Evolutionary conservation across 2,329 filamentous ascomycete species (phyloP), one percentile per base, ranked within the genome.

Genomic region (Aspergillus novoparasiticus): DNA sequence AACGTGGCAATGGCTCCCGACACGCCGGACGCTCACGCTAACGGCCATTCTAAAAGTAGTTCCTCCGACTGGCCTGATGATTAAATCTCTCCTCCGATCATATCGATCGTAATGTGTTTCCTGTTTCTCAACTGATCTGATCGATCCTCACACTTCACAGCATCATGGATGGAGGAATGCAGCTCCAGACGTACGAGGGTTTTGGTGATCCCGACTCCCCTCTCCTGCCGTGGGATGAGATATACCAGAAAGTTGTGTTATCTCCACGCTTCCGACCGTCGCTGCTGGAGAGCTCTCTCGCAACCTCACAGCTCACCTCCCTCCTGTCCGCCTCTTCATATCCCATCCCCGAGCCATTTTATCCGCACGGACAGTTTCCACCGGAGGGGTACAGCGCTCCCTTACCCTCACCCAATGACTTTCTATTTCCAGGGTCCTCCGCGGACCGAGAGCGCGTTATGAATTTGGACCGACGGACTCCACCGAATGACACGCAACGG

Each of bases 251-350:
- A 8, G 39, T 45, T 30, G 16, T 58, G 11, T 45, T 64, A 34
- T 50, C 59, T 16, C 59, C 62, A 10, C 62, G 39, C 23, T 43
- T 21, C 19, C 59, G 62, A 21, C 58, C 58, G 9, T 64, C 62
- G 4, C 21, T 62, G 5, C 36, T 46, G 6, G 46, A 58, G 21
- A 32, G 48, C 30, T 50, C 59, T 3, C 28, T 65, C 21, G 45
- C 53, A 11, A 57, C 50, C 4, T 56, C 67, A n/a, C 56, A 69
- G 48, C 45, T 70, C 12, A 60, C 61, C 9, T 63, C 62, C 23
- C 39, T 70, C 23, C 65, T 70, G 4, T 70, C 68, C 11, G 68
- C 68, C 16, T 65, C 67, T 4, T 69, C 68, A 5, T 70, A 70
- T 46, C 65, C 67, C 19, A 28, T 70, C 28, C 48, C 59, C 10